Base-by-base conservation (phyloP, 495 filamentous ascomycete species). In the Lichina pygmaea region DNA sequence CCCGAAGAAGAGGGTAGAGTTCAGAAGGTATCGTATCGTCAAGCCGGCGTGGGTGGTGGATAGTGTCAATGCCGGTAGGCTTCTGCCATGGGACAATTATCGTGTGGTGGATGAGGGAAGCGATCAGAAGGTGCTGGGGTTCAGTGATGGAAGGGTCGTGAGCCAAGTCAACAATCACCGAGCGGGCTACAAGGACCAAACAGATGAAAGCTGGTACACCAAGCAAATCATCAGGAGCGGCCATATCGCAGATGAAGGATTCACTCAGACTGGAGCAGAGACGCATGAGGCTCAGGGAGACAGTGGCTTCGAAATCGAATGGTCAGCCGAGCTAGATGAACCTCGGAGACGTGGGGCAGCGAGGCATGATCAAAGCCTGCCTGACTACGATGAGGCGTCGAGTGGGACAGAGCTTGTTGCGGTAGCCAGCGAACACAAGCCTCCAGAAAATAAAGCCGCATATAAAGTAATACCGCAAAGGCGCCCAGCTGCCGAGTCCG, bases 41-140 rank as follows among this genome's bases (percentile, higher is more conserved):
- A 92, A 86, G 58, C 89, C 89, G n/a, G 78, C 85, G 44, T 97
- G 89, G 89, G 68, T 95, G 2, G 75, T 81, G 8, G 89, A 95
- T 48, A 91, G 84, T 54, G 70, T 95, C 46, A 65, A 72, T 42
- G 79, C 76, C 6, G 83, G 84, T 1, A 76, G 68, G 44, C 53
- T 94, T 40, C 64, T 93, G 42, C 78, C 85, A 2, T 97, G 89
- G 89, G 67, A 78, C 46, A 63, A 70, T 6, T 97, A 79, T 54
- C 70, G 80, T 34, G 72, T 93, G 13, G 60, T 92, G 12, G 81
- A 91, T 50, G 81, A 92, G 54, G 75, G 73, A 0, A 69, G 69
- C 2, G 71, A 75, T 0, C 82, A 89, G 53, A 78, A 77, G 52
- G 66, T 85, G 16, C 67, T 89, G 6, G 73, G 75, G n/a, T 78